A percentile compares a stretch with the other conserved stretches of the same genome.
phyloP scores from a whole-genome alignment of 805 yeast genomes.

The Jamesozyma jinghongensis region DNA sequence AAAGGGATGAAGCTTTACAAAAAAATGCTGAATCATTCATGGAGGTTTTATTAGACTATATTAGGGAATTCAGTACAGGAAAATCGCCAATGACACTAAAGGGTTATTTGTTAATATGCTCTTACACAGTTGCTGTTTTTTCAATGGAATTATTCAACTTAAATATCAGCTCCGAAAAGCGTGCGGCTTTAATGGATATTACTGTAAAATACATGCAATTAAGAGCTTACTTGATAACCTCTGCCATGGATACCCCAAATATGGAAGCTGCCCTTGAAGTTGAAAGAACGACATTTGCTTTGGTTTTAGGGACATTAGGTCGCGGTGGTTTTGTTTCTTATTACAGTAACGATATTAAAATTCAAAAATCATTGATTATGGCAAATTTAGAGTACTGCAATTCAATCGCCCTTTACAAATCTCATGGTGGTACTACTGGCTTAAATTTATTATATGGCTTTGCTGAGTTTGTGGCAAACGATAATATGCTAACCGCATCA shows the following conservation, averaged over 20 bases:
- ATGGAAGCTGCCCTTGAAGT: constrained; percentile 16
- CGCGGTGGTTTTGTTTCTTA: constrained; percentile 43
- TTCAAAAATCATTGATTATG: constrained; percentile 40
- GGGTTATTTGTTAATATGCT: constrained; percentile 29
- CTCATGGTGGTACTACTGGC: constrained; percentile 13
- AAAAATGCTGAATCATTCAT: constrained; percentile 32
- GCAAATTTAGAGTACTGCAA: constrained; percentile 28
- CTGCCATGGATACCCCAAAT: constrained; percentile 20
- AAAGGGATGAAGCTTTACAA: constrained; percentile 30
- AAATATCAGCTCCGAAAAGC: constrained; percentile 23
- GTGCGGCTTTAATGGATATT: constrained; percentile 33
- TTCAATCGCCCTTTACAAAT: constrained; percentile 23
- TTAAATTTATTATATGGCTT: constrained; percentile 13
- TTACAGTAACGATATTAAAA: constrained; percentile 42
- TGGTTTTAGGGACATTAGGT: constrained; percentile 37
- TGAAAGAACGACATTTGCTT: constrained; percentile 26
- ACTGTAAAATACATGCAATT: constrained; percentile 34
- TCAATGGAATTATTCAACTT: constrained; percentile 30
- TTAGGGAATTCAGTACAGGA: constrained; percentile 19
- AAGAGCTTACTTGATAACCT: constrained; percentile 26
- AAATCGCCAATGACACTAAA: constrained; percentile 27
- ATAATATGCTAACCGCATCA: constrained; percentile 40
- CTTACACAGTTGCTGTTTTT: constrained; percentile 31
- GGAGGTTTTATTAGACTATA: constrained; percentile 24
- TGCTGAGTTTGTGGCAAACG: constrained; percentile 37